Conservation (phyloP, 768 basidiomycete species). For the Mycena rosella region DNA sequence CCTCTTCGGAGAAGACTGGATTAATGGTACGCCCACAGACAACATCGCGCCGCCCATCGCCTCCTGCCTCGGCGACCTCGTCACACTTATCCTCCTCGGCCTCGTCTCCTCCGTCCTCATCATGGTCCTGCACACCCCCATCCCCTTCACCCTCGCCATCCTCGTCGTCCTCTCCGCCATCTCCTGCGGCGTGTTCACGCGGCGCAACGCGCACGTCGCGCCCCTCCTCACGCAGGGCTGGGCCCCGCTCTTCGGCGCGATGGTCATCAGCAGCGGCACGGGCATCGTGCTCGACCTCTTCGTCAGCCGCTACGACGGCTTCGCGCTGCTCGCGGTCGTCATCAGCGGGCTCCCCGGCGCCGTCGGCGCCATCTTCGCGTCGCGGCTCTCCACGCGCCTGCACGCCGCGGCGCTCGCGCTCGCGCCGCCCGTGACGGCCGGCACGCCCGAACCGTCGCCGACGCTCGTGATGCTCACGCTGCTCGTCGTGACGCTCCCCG, state of each 20-base stretch:
- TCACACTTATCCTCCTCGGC: conserved; percentile 90
- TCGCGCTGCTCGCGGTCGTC: conserved; percentile 87
- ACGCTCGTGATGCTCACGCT: conserved; percentile 77
- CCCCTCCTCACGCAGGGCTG: conserved; percentile 88
- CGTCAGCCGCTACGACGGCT: conserved; percentile 89
- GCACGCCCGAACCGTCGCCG: conserved; percentile 53
- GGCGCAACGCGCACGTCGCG: conserved; percentile 76
- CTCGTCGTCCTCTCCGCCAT: conserved; percentile 61
- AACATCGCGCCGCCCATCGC: conserved; percentile 97
- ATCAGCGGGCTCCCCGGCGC: conserved; percentile 92
- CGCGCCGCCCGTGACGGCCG: conserved; percentile 36
- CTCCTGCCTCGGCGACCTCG: conserved; percentile 90
- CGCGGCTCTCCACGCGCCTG: conserved; percentile 89
- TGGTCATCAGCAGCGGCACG: conserved; percentile 88
- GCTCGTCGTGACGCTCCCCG: conserved; percentile 80
- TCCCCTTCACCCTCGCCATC: conserved; percentile 70
- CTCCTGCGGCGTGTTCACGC: conserved; percentile 66
- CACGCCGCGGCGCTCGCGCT: conserved; percentile 70
- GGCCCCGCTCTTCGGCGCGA: conserved; percentile 91
- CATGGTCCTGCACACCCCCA: conserved; percentile 69
- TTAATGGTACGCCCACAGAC: conserved; percentile 61
- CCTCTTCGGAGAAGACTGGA: not conserved
- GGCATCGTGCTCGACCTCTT: conserved; percentile 94
- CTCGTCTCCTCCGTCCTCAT: conserved; percentile 79
- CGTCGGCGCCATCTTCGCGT: conserved; percentile 92